A percentile compares a stretch with the other conserved stretches of the same genome.
phyloP scores from a whole-genome alignment of 495 filamentous ascomycete genomes.

The Tuber microsphaerosporum region DNA sequence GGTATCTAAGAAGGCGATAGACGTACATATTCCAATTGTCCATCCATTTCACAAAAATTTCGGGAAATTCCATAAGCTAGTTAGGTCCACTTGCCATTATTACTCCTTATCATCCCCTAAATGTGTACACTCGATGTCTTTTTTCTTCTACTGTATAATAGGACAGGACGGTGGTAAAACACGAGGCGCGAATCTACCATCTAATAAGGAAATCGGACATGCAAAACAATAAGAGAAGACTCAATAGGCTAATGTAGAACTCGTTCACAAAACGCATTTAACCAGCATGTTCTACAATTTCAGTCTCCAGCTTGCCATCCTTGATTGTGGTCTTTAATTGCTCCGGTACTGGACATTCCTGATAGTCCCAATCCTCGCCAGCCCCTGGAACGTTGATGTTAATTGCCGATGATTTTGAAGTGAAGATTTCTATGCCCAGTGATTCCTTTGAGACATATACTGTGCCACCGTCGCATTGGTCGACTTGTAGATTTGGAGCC shows the following conservation, averaged over 20 bases:
- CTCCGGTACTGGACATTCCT: constrained; percentile 76
- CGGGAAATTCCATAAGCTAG: constrained; percentile 3
- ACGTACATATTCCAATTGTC: constrained; percentile 23
- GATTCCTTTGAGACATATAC: constrained; percentile 78
- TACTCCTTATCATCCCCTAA: constrained; percentile 1
- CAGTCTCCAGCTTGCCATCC: constrained; percentile 39
- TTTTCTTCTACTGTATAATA: constrained; percentile 22
- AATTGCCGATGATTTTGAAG: constrained; percentile 72
- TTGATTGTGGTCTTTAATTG: constrained; percentile 50
- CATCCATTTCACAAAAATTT: constrained; percentile 10
- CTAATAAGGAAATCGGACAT: constrained; percentile 3
- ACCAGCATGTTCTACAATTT: constrained; percentile 45
- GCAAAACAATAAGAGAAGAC: constrained; percentile 4
- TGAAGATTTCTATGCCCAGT: constrained; percentile 70
- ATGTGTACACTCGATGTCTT: constrained; percentile 5
- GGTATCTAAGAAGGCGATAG: constrained; percentile 84
- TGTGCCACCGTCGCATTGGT: constrained; percentile 85
- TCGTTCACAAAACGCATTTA: constrained; percentile 21
- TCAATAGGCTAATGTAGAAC: constrained; percentile 8
- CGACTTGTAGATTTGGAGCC: constrained; percentile 78
- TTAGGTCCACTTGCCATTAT: not conserved
- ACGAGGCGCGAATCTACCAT: constrained; percentile 8
- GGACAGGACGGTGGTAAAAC: constrained; percentile 12
- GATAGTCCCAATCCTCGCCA: constrained; percentile 63
- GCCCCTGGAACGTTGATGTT: constrained; percentile 70